Conservation (phyloP, 257 asterid species). For the Voacanga thouarsii region DNA sequence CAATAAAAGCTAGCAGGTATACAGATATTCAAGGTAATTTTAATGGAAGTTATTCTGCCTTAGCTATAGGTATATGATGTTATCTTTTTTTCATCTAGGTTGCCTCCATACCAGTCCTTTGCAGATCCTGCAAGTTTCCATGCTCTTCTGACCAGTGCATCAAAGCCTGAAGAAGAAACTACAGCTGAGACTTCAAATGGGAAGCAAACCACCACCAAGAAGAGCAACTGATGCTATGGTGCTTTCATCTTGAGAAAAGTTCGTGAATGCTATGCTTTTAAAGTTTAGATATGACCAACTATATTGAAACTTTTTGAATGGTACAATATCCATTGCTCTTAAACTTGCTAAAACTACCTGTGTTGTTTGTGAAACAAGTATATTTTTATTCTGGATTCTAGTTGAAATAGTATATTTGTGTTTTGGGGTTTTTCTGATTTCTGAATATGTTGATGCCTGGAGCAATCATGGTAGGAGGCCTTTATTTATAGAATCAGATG, state of each 20-base stretch:
- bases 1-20: constrained; percentile 77
- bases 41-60: neutral
- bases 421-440: neutral
- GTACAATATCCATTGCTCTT: constrained; percentile 2
- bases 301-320: neutral
- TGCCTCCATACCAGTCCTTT: constrained; percentile 60
- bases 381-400: neutral
- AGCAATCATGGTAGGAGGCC: neutral
- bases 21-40: neutral
- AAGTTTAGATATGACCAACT: neutral
- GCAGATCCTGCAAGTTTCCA: constrained; percentile 55
- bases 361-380: neutral
- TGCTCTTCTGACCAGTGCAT: constrained; percentile 42
- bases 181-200: constrained; percentile 41
- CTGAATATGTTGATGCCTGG: neutral
- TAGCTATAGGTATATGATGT: constrained; percentile 12
- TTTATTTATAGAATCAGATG: neutral
- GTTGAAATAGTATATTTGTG: neutral
- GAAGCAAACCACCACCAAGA: constrained; percentile 33
- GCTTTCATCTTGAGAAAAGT: neutral
- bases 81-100: constrained; percentile 26
- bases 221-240: constrained; percentile 16
- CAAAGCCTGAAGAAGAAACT: constrained; percentile 36
- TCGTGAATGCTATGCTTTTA: neutral
- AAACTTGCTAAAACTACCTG: neutral